Evolutionary conservation across 768 basidiomycete genomes (phyloP), one percentile per base, ranked within the genome.

Genomic region (Termitomyces sp.): DNA sequence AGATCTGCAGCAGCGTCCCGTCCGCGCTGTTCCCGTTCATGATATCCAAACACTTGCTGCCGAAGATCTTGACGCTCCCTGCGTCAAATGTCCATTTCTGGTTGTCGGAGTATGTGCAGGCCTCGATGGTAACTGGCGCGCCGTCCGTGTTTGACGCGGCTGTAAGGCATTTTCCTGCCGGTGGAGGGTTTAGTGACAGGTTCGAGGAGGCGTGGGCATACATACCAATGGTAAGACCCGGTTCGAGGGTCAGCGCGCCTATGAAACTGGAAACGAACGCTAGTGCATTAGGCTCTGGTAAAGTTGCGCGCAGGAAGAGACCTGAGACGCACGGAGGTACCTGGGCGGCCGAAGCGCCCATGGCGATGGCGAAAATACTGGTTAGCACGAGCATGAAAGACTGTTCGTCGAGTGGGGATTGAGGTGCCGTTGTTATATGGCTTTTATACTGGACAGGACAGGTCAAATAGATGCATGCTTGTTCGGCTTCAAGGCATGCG

Each of bases 31-130:
- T 67, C 6, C 82, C 82, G 29, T 68, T 65, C 0, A 72, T 65
- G n/a, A 81, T 77, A 53, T 82, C 80, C 28, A 83, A 67, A 64
- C 81, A 83, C 62, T 80, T 83, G 62, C 73, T 69, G 31, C 74
- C 76, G 56, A 75, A 80, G 28, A 80, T 66, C 41, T 71, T 73
- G 37, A 82, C 72, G 51, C 62, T 68, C 24, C 79, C 78, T 36
- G 69, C 70, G 2, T 58, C 67, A 62, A 82, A 83, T 7, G 71
- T 70, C 80, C 81, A 83, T 58, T 78, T 70, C 65, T 84, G 82
- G 24, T 71, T 64, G n/a, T 66, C 65, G 22, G 73, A 65, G 22
- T 76, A 76, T 12, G 72, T 76, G 66, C 82, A 84, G 6, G 72
- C 59, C 62, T 78, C 73, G 48, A 83, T 69, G 8, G 75, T 78